Evolutionary conservation across 1,139 yeast genomes (phyloP).

Genomic region (Saccharomyces hybrid): DNA sequence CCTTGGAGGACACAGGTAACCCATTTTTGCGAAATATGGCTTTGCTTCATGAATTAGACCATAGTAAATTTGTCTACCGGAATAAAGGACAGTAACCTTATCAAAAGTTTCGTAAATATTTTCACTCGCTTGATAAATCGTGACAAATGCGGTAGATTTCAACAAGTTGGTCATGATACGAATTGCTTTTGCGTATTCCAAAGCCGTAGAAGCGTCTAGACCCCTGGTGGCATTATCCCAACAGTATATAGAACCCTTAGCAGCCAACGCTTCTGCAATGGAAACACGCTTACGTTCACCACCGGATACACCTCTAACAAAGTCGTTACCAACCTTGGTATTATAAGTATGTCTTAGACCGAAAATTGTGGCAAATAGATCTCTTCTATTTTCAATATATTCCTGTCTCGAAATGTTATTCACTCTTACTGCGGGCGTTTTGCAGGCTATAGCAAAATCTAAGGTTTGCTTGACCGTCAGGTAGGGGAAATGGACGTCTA

Average conservation of each 20-base stretch:
- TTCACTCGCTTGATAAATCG: slow-evolving; percentile 43
- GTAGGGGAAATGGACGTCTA: slow-evolving; percentile 49
- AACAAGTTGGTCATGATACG: slow-evolving; percentile 36
- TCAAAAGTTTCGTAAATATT: slow-evolving; percentile 42
- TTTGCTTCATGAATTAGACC: slow-evolving; percentile 39
- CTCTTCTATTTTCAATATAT: slow-evolving; percentile 44
- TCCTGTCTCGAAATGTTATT: slow-evolving; percentile 35
- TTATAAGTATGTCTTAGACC: slow-evolving; percentile 59
- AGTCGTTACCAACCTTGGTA: slow-evolving; percentile 65
- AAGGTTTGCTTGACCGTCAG: slow-evolving; percentile 47
- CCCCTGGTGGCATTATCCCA: slow-evolving; percentile 63
- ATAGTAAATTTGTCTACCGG: slow-evolving; percentile 40
- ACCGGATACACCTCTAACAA: slow-evolving; percentile 73
- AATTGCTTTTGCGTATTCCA: slow-evolving; percentile 40
- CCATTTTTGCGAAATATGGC: slow-evolving; percentile 41
- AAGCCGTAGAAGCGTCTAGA: slow-evolving; percentile 52
- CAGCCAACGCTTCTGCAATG: slow-evolving; percentile 53
- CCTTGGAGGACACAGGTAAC: slow-evolving; percentile 47
- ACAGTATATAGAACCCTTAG: slow-evolving; percentile 45
- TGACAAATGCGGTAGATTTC: slow-evolving; percentile 37
- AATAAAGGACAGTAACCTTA: slow-evolving; percentile 38
- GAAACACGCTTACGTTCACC: slow-evolving; percentile 83
- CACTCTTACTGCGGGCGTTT: slow-evolving; percentile 37
- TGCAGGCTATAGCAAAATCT: slow-evolving; percentile 35
- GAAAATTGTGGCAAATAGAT: slow-evolving; percentile 44